Evolutionary conservation across 2,329 filamentous ascomycete genomes (phyloP), one percentile per base, ranked within the genome.

Genomic region (Monilinia vaccinii-corymbosi): DNA sequence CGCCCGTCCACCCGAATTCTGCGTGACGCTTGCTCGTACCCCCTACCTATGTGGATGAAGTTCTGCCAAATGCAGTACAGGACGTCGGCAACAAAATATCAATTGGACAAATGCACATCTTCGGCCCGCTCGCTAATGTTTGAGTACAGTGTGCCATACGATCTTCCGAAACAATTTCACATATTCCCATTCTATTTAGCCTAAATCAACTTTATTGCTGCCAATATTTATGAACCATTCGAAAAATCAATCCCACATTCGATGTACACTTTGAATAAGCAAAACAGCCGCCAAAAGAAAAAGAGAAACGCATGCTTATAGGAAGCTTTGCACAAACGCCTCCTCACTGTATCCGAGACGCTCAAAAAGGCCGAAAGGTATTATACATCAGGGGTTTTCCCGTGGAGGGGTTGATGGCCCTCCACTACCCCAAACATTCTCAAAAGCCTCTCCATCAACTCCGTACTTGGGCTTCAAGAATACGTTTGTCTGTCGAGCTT

Each of bases 381-480:
- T 60, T 49, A 61, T 56, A 56, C 38, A 61, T 71, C 61, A 72
- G 44, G 70, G 69, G 60, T 72, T 72, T 59, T 72, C 70, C 42
- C 52, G 62, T 23, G 71, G 62, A 23, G 63, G 21, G 28, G 62
- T 58, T 32, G 66, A 68, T 16, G 68, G 63, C 36, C 65, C 67
- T n/a, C 63, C 66, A 40, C 63, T 60, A 40, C 60, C 63, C 71
- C 71, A 73, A 25, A 73, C 70, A 60, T 73, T 73, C 58, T 73
- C 71, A 55, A 72, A 70, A 14, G 62, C 69, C 60, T 70, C 71
- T 18, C 68, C 71, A 45, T 69, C 69, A 42, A 60, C 28, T 23
- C 71, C 71, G 58, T 73, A 73, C 47, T 72, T 73, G 10, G 71
- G 70, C 34, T 70, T 70, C 10, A 71, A 55, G n/a, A 67, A 23